Conservation (phyloP, 495 filamentous ascomycete species). For the Thermochaetoides thermophila region DNA sequence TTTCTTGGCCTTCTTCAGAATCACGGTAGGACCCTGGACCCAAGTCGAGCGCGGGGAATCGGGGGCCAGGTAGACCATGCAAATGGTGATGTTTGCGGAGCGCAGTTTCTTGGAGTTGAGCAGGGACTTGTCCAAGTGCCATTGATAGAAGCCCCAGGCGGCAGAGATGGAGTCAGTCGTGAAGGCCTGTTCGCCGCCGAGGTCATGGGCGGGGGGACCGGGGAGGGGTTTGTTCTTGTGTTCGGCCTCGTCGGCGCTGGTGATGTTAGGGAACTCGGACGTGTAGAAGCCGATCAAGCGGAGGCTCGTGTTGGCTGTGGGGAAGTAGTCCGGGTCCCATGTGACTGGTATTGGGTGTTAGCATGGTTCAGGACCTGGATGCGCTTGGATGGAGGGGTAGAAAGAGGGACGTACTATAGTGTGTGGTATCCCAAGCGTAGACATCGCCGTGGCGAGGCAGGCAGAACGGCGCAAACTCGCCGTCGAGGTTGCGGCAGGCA, state of each 20-base stretch:
- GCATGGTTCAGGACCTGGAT: neutral
- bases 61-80: conserved; percentile 17
- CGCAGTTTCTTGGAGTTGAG: conserved; percentile 11
- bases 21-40: conserved; percentile 20
- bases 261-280: neutral
- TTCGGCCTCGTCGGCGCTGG: neutral
- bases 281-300: conserved; percentile 23
- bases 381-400: neutral
- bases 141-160: conserved; percentile 28
- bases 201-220: neutral
- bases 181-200: conserved; percentile 18
- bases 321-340: conserved; percentile 31
- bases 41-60: conserved; percentile 8
- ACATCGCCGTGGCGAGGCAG: conserved; percentile 17
- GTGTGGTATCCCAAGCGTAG: conserved; percentile 18
- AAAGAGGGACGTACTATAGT: conserved; percentile 21
- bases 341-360: too few species aligned
- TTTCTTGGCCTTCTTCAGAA: conserved; percentile 12
- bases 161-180: conserved; percentile 17
- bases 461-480: conserved; percentile 27
- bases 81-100: conserved; percentile 27
- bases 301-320: conserved; percentile 19
- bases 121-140: conserved; percentile 15
- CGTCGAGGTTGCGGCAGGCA: conserved; percentile 25
- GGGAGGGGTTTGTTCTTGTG: conserved; percentile 10